Evolutionary conservation across 495 filamentous ascomycete species (phyloP), one percentile per base, ranked within the genome.

Genomic region (Pyrenula massariospora): DNA sequence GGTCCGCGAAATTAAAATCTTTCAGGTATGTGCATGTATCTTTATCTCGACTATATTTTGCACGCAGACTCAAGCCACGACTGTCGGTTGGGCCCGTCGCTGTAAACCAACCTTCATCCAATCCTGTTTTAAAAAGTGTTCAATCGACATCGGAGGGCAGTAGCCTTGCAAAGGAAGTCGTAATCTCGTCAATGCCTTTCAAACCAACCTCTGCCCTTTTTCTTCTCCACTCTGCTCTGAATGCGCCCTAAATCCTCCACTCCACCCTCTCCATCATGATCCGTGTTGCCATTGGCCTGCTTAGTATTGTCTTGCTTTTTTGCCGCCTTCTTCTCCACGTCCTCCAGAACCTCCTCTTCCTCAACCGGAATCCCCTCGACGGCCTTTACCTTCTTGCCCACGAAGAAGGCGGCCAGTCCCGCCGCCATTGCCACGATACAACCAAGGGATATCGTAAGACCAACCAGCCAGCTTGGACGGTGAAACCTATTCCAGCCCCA

Each of bases 401-500:
- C 89, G 21, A 78, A 55, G 56, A 81, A 87, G 57, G 79, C 79
- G 70, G 88, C 78, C 19, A 83, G 68, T 0, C 89, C 89, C 12
- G 80, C 88, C n/a, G 77, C 57, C 10, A 77, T 86, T 8, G 85
- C 85, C 2, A 84, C 82, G 50, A 85, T 75, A 59, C 80, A 87
- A 0, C 80, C 87, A 10, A 91, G 58, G 0, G 77, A 83, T 2
- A 93, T 84, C 63, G 92, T 85, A 10, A 85, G 62, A 1, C 88
- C 89, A 1, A 86, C 91, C 5, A 78, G 73, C 86, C 87, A 91
- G 19, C 75, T 74, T 1, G 89, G 88, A 24, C 89, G 74, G 12
- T 82, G 68, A 65, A 79, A 82, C 20, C 89, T 71, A 62, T 89
- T 87, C 65, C 83, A 71, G 0, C 77, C 84, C 86, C 87, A 93